Evolutionary conservation across 164 flowering plant genomes (phyloP), one percentile per base, ranked within the genome.

Genomic region (Tinospora cordifolia): DNA sequence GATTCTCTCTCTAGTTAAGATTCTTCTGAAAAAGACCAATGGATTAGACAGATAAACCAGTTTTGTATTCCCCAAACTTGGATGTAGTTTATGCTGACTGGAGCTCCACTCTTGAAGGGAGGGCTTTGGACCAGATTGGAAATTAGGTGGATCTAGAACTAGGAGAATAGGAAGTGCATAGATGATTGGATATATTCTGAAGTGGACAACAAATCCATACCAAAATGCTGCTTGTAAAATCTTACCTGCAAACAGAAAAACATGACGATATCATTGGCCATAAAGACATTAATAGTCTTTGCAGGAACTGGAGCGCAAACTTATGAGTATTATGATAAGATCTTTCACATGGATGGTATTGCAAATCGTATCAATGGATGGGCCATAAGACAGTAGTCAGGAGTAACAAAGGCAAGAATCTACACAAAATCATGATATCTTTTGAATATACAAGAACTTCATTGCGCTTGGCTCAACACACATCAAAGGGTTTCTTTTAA

Each of bases 121-220:
- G 26, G 93, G 93, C 80, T 80, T 87, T 62, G 74, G 78, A 69
- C 84, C 81, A 65, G 77, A 71, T 78, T 24, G 81, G 63, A 82
- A 79, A 71, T 74, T 63, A 19, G 30, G 71, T 64, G 87, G 84
- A 75, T 88, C 88, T 73, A 94, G 90, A 80, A 85, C 76, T 69
- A 91, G 65, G 66, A 94, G 68, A 69, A 90, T 85, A 19, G 97
- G 93, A 75, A 92, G 86, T 13, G 92, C 87, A 79, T 94, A 94
- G 22, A 94, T 92, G 63, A 94, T 89, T 3, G 98, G 98, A 69
- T 94, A 94, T 44, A 92, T 85, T 79, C 97, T 86, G 71, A 94
- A 84, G 78, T 94, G 97, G 83, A 94, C 97, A 73, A 90, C 84
- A 69, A 94, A 88, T 68, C 97, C 98, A 81, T 88, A 92, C 95